phyloP scores from a whole-genome alignment of 2,329 filamentous ascomycete species.

The Laburnicola sp. region DNA sequence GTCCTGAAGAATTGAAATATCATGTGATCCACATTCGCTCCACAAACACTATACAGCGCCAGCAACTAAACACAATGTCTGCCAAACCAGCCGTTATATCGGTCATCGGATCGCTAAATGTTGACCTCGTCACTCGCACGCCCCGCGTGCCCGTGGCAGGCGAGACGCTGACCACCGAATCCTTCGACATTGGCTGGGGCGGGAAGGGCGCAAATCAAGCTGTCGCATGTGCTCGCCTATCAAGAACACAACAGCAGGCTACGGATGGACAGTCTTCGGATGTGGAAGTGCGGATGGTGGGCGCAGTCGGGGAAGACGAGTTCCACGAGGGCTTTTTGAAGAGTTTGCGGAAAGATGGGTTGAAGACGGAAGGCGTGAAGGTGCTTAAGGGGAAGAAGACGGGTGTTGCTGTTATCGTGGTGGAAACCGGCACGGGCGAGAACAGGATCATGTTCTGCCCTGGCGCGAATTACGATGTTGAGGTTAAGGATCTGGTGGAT shows the following conservation, averaged over 20 bases:
- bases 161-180: slow-evolving; percentile 81
- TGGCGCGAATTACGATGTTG: slow-evolving; percentile 51
- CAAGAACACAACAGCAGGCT: slow-evolving; percentile 54
- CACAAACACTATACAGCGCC: neutral
- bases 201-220: slow-evolving; percentile 97
- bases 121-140: slow-evolving; percentile 88
- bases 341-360: slow-evolving; percentile 49
- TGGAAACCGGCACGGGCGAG: slow-evolving; percentile 53
- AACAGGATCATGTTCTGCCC: slow-evolving; percentile 55
- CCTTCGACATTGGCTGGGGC: slow-evolving; percentile 79
- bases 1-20: too few species aligned
- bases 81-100: slow-evolving; percentile 62
- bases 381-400: slow-evolving; percentile 50
- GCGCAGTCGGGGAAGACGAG: slow-evolving; percentile 53
- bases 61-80: slow-evolving; percentile 19
- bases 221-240: slow-evolving; percentile 82
- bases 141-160: slow-evolving; percentile 79
- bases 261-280: slow-evolving; percentile 24
- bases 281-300: slow-evolving; percentile 54
- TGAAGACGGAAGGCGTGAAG: slow-evolving; percentile 47
- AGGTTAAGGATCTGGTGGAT: slow-evolving; percentile 43
- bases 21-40: too few species aligned
- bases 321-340: slow-evolving; percentile 47
- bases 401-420: slow-evolving; percentile 54
- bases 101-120: slow-evolving; percentile 90